phyloP scores from a whole-genome alignment of 208 protist species.

The Trichomonas vaginalis region DNA sequence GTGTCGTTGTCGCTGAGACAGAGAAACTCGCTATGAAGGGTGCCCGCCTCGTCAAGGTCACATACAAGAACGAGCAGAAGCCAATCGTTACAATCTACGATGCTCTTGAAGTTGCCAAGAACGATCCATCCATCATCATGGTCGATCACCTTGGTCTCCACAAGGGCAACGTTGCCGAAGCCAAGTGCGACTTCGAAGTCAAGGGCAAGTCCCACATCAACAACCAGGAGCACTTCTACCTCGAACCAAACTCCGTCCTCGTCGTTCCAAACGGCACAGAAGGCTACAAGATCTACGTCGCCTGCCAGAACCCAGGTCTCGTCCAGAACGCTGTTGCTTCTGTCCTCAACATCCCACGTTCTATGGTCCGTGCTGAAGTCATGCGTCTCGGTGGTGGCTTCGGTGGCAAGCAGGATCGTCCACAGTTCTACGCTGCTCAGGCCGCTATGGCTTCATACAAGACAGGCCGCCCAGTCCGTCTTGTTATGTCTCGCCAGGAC shows the following conservation, averaged over 20 bases:
- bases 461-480: conserved; percentile 35
- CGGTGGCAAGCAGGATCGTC: conserved; percentile 54
- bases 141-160: neutral
- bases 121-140: neutral
- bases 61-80: neutral
- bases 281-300: neutral
- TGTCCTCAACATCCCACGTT: conserved; percentile 22
- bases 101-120: neutral
- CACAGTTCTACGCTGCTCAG: neutral
- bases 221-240: conserved; percentile 63
- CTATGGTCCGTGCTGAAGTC: conserved; percentile 27
- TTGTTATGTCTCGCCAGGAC: conserved; percentile 44
- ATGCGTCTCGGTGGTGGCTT: conserved; percentile 62
- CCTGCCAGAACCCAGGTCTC: neutral
- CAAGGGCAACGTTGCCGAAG: neutral
- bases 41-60: neutral
- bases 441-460: conserved; percentile 47
- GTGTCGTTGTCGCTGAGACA: conserved; percentile 26
- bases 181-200: neutral
- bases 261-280: conserved; percentile 35
- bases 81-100: neutral
- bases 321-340: neutral
- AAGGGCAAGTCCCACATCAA: neutral
- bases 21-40: conserved; percentile 16
- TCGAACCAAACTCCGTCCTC: conserved; percentile 51